phyloP scores from a whole-genome alignment of 169 alveolate species.

The Besnoitia besnoiti region DNA sequence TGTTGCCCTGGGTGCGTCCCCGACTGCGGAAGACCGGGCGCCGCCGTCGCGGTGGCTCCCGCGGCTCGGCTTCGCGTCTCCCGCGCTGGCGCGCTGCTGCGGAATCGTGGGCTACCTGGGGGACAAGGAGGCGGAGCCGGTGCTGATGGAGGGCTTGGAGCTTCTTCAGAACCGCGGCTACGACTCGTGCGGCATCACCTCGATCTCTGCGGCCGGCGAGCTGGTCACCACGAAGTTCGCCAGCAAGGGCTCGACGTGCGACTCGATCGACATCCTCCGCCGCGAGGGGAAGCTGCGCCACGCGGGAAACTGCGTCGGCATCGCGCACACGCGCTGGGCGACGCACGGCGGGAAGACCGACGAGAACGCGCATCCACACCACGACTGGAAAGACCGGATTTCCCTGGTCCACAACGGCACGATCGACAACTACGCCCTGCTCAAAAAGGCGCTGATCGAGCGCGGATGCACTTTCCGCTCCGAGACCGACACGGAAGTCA shows the following conservation, averaged over 20 bases:
- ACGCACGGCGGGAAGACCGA: conserved; percentile 97
- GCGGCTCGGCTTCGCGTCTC: conserved; percentile 10
- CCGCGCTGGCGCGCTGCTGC: conserved; percentile 70
- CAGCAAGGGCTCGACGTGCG: conserved; percentile 60
- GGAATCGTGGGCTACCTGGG: conserved; percentile 90
- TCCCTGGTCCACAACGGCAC: conserved; percentile 97
- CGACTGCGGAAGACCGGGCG: not conserved
- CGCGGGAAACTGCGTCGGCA: conserved; percentile 84
- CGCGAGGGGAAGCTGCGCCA: conserved; percentile 45
- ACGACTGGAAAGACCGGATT: conserved; percentile 87
- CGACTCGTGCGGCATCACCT: conserved; percentile 92
- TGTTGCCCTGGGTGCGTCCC: not conserved
- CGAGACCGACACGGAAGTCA: conserved; percentile 96
- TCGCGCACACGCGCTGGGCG: conserved; percentile 99
- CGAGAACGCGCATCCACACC: conserved; percentile 98
- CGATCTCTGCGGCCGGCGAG: conserved; percentile 76
- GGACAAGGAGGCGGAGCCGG: conserved; percentile 77
- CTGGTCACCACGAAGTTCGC: conserved; percentile 85
- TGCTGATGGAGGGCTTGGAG: conserved; percentile 81
- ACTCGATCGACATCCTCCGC: conserved; percentile 58
- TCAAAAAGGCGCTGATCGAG: conserved; percentile 76
- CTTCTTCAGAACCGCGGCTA: conserved; percentile 90
- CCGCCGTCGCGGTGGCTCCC: not conserved
- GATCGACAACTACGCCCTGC: conserved; percentile 85
- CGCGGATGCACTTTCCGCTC: conserved; percentile 82